Conservation (phyloP, 2,329 filamentous ascomycete genomes). For the Colletotrichum karsti region DNA sequence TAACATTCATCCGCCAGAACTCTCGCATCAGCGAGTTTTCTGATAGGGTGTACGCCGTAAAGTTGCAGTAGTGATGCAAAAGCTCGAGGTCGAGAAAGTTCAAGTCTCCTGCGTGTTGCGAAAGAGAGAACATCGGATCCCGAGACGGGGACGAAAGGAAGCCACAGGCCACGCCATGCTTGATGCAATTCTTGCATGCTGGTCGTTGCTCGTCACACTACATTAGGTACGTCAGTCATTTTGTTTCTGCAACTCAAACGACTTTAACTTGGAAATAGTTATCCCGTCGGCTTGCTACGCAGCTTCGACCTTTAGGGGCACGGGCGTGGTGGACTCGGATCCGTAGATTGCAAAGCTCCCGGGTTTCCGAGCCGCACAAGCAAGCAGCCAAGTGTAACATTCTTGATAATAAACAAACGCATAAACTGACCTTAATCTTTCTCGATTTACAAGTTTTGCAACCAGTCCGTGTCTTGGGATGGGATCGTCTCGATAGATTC, state of each 20-base stretch:
- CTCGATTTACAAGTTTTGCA: constrained; percentile 47
- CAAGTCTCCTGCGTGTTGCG: constrained; percentile 32
- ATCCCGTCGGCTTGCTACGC: neutral
- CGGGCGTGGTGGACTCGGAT: neutral
- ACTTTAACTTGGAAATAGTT: neutral
- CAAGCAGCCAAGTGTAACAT: neutral
- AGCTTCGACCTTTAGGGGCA: neutral
- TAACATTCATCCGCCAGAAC: constrained; percentile 56
- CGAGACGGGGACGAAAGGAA: constrained; percentile 33
- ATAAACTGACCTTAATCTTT: constrained; percentile 47
- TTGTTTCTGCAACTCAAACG: neutral
- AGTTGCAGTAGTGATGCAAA: constrained; percentile 60
- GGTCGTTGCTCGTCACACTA: constrained; percentile 50
- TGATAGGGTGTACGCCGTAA: constrained; percentile 57
- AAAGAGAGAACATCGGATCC: constrained; percentile 15
- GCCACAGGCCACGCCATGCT: constrained; percentile 48
- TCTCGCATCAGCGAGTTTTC: constrained; percentile 48
- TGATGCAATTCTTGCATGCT: constrained; percentile 48
- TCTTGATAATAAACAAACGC: no score
- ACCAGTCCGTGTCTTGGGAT: constrained; percentile 45
- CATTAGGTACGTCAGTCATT: neutral
- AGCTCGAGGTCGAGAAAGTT: constrained; percentile 58
- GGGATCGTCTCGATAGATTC: constrained; percentile 24
- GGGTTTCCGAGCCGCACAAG: neutral
- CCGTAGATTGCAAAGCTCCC: neutral